Percentiles rank a stretch among this genome's conserved stretches.
These are phyloP conservation scores for Leptographium galeiforme DNA, from an alignment of 2,329 filamentous ascomycete genomes.

Conservation along the genomic window DNA sequence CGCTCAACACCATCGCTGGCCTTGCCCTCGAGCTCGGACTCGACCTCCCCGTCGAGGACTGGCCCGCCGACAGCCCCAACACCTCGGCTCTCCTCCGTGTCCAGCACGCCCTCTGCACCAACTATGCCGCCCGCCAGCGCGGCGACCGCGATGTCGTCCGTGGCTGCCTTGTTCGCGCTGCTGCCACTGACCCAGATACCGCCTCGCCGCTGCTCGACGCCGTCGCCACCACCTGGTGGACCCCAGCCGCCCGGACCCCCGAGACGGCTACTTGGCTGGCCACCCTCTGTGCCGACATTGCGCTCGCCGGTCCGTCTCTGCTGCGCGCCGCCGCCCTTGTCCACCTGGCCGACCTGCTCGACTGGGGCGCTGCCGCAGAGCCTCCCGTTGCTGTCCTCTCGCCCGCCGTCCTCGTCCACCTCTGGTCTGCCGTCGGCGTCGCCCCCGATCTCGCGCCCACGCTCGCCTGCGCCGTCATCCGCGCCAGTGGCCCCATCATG, in stretches of 20 bases:
- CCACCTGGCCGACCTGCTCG: constrained; percentile 32
- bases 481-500: constrained; percentile 33
- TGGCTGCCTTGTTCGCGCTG: constrained; percentile 21
- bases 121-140: constrained; percentile 19
- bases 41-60: not conserved
- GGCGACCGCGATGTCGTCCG: constrained; percentile 12
- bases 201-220: constrained; percentile 27
- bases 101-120: constrained; percentile 22
- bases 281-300: constrained; percentile 29
- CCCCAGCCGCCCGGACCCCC: constrained; percentile 1
- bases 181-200: constrained; percentile 26
- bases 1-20: constrained; percentile 26
- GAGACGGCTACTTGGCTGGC: constrained; percentile 21
- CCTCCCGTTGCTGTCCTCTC: not conserved
- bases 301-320: constrained; percentile 23
- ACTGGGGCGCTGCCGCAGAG: constrained; percentile 13
- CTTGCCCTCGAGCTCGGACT: constrained; percentile 1
- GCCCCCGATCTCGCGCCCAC: constrained; percentile 28
- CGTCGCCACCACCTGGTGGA: constrained; percentile 18
- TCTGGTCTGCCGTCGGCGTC: constrained; percentile 14
- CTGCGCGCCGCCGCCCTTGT: constrained; percentile 32
- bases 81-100: constrained; percentile 24
- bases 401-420: not conserved
- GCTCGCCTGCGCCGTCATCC: constrained; percentile 35
- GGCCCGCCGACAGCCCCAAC: not conserved